Percentiles rank a stretch among this genome's conserved stretches.
Conservation (phyloP, 148 eudicot genomes). For the Simmondsia chinensis region DNA sequence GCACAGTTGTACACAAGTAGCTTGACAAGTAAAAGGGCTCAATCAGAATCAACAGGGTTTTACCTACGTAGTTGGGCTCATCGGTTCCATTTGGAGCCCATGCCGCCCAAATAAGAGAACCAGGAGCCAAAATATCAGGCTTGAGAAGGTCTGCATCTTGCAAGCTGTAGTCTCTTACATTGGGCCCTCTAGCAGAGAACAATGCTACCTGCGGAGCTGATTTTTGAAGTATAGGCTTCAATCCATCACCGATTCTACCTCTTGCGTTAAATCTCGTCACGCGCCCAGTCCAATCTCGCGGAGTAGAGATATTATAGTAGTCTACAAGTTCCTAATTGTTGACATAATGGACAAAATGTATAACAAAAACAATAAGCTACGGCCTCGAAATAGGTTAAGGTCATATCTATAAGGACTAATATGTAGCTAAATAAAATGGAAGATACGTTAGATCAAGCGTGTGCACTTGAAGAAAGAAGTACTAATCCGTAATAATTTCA, state of each 20-base stretch:
- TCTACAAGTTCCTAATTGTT: slow-evolving; percentile 70
- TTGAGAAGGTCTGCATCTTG: slow-evolving; percentile 94
- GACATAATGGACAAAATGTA: no score
- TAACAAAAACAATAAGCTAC: slow-evolving; percentile 1
- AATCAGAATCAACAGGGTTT: neutral
- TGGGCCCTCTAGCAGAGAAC: slow-evolving; percentile 94
- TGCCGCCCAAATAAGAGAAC: slow-evolving; percentile 95
- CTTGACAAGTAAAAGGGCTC: no score
- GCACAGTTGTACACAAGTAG: no score
- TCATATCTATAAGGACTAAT: no score
- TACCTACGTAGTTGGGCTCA: slow-evolving; percentile 79
- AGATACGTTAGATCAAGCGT: neutral
- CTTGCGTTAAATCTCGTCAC: slow-evolving; percentile 72
- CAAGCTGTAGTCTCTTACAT: slow-evolving; percentile 80
- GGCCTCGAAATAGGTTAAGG: neutral
- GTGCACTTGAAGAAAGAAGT: no score
- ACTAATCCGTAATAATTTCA: no score
- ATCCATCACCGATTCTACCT: slow-evolving; percentile 77
- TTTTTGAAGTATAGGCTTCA: slow-evolving; percentile 64
- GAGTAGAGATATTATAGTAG: slow-evolving; percentile 78
- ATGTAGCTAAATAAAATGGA: no score
- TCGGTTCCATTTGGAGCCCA: slow-evolving; percentile 97
- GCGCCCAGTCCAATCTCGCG: slow-evolving; percentile 94
- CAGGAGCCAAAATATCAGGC: slow-evolving; percentile 98
- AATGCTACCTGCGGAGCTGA: slow-evolving; percentile 93